Evolutionary conservation across 805 yeast genomes (phyloP).

Genomic region (Pichia gijzeniarum): DNA sequence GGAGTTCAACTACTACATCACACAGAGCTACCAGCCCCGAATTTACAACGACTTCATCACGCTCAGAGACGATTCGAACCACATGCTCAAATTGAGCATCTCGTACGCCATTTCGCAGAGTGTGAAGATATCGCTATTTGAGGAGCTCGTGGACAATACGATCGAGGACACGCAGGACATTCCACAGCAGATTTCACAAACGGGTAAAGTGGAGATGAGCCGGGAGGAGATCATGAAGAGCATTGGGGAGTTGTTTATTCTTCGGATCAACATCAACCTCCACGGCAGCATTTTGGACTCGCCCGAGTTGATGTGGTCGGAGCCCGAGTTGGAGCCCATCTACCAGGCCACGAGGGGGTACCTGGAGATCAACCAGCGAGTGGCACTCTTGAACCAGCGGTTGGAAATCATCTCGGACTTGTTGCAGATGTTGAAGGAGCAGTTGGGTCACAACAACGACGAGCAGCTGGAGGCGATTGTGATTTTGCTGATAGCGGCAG

Average conservation of each 20-base stretch:
- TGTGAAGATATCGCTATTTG: conserved; percentile 90
- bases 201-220: conserved; percentile 93
- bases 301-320: conserved; percentile 98
- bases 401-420: conserved; percentile 90
- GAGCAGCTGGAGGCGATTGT: conserved; percentile 90
- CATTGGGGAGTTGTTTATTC: conserved; percentile 89
- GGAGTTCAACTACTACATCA: conserved; percentile 91
- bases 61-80: conserved; percentile 79
- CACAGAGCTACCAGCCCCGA: conserved; percentile 91
- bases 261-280: conserved; percentile 72
- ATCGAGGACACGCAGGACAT: conserved; percentile 96
- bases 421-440: conserved; percentile 94
- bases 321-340: conserved; percentile 95
- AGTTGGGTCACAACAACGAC: conserved; percentile 89
- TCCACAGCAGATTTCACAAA: conserved; percentile 90
- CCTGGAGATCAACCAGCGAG: conserved; percentile 90
- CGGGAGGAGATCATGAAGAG: conserved; percentile 95
- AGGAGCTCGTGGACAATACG: conserved; percentile 92
- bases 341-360: conserved; percentile 97
- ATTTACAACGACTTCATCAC: conserved; percentile 94
- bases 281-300: conserved; percentile 90
- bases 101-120: conserved; percentile 96
- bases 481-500: conserved; percentile 84
- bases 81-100: conserved; percentile 86
- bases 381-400: conserved; percentile 81